Percentiles rank a stretch among this genome's conserved stretches.
These are phyloP conservation scores for Xylariales sp. DNA, from an alignment of 2,329 filamentous ascomycete genomes.

Conservation along the genomic window DNA sequence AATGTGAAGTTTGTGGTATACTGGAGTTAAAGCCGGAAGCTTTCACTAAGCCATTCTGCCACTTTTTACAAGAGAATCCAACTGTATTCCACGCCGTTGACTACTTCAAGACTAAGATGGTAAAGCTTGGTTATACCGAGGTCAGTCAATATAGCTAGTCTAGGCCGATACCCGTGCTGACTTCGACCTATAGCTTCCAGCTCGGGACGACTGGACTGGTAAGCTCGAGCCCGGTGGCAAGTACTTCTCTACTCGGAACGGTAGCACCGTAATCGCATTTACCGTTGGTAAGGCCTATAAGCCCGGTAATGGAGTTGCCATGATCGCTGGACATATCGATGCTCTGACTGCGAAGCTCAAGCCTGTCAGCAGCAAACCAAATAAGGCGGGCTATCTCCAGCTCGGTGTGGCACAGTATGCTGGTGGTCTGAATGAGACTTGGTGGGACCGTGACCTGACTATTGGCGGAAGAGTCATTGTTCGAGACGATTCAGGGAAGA, in stretches of 20 bases:
- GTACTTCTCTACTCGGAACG: constrained; percentile 85
- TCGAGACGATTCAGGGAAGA: constrained; percentile 71
- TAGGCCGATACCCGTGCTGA: not conserved
- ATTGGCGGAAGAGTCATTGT: constrained; percentile 88
- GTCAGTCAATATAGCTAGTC: constrained; percentile 34
- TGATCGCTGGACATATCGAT: constrained; percentile 90
- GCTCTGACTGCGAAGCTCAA: constrained; percentile 87
- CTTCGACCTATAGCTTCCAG: constrained; percentile 52
- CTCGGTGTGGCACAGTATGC: constrained; percentile 91
- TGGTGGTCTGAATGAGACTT: constrained; percentile 79
- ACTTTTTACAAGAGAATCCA: constrained; percentile 84
- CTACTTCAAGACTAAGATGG: constrained; percentile 69
- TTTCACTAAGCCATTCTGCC: constrained; percentile 79
- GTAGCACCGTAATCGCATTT: constrained; percentile 81
- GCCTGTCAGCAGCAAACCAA: constrained; percentile 81
- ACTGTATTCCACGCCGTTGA: constrained; percentile 89
- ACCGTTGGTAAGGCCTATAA: constrained; percentile 74
- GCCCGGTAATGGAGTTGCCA: constrained; percentile 79
- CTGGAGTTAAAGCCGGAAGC: constrained; percentile 44
- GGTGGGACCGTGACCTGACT: constrained; percentile 95
- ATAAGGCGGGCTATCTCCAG: constrained; percentile 79
- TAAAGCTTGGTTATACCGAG: constrained; percentile 67
- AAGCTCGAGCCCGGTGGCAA: constrained; percentile 76
- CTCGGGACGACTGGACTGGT: constrained; percentile 71
- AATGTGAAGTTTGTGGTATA: constrained; percentile 19